Evolutionary conservation across 2,329 filamentous ascomycete genomes (phyloP).

Genomic region (Aspergillus sp.): DNA sequence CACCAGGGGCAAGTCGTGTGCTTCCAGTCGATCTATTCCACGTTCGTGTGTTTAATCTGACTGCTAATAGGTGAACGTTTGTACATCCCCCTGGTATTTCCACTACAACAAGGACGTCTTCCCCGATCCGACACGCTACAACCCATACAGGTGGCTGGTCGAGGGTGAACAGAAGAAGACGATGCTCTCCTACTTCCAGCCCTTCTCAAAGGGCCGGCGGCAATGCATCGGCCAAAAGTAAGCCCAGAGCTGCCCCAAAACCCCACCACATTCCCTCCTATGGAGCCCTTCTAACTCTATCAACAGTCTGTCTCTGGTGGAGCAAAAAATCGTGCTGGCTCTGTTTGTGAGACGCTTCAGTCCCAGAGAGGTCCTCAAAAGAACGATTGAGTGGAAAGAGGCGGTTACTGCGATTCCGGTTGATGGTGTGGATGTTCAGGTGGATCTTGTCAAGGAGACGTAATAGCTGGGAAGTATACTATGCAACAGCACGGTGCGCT

Average conservation of each 20-base stretch:
- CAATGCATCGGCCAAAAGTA: slow-evolving; percentile 13
- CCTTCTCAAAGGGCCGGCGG: slow-evolving; percentile 8
- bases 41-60: background rate
- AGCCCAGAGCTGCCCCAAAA: background rate
- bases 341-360: no score
- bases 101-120: slow-evolving; percentile 2
- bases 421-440: background rate
- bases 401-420: slow-evolving; percentile 1
- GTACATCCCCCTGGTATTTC: background rate
- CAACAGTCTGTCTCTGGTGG: no score
- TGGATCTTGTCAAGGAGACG: slow-evolving; percentile 12
- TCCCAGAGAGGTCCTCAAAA: background rate
- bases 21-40: no score
- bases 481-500: no score
- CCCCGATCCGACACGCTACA: background rate
- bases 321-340: no score
- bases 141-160: slow-evolving; percentile 6
- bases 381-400: background rate
- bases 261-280: no score
- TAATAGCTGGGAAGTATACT: no score
- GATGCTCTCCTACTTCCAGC: slow-evolving; percentile 9
- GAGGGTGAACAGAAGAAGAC: background rate
- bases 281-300: no score
- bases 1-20: no score
- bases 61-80: slow-evolving; percentile 1